Evolutionary conservation across 2,329 filamentous ascomycete genomes (phyloP).

Genomic region (Aspergillus intermedius): DNA sequence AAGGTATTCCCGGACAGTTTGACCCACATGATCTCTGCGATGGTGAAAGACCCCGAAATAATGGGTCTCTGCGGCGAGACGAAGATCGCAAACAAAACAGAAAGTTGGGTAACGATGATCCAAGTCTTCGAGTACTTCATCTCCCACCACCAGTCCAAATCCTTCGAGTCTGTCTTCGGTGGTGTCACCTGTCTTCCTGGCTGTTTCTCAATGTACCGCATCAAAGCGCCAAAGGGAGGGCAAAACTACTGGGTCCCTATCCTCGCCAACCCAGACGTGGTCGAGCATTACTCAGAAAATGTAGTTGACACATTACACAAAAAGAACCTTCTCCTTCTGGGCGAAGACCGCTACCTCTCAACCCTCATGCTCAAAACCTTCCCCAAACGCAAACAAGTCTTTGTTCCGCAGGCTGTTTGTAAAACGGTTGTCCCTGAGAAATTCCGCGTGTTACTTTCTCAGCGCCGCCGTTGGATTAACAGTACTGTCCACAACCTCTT

Average conservation of each 20-base stretch:
- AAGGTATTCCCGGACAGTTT: conserved; percentile 98
- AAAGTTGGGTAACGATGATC: conserved; percentile 93
- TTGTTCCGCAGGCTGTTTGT: conserved; percentile 96
- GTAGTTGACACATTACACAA: conserved; percentile 97
- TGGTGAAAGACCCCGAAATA: conserved; percentile 98
- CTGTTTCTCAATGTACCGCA: conserved; percentile 99
- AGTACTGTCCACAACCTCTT: conserved; percentile 98
- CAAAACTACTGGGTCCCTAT: conserved; percentile 99
- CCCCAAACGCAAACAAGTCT: conserved; percentile 97
- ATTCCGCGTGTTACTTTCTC: conserved; percentile 87
- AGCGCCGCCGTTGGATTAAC: conserved; percentile 98
- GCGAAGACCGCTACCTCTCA: conserved; percentile 90
- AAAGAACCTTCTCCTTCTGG: conserved; percentile 87
- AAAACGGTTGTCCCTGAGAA: conserved; percentile 94
- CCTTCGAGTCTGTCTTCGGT: conserved; percentile 96
- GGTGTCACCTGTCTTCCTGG: conserved; percentile 97
- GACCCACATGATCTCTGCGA: conserved; percentile 97
- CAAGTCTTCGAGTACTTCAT: conserved; percentile 99
- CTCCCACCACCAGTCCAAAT: conserved; percentile 92
- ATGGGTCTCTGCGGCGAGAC: conserved; percentile 99
- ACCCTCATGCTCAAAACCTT: conserved; percentile 98
- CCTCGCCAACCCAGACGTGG: conserved; percentile 93
- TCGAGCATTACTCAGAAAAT: conserved; percentile 98
- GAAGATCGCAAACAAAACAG: conserved; percentile 97
- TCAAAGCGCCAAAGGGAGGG: conserved; percentile 96